Conservation (phyloP, 2,329 filamentous ascomycete species). For the Sporothrix curviconia region DNA sequence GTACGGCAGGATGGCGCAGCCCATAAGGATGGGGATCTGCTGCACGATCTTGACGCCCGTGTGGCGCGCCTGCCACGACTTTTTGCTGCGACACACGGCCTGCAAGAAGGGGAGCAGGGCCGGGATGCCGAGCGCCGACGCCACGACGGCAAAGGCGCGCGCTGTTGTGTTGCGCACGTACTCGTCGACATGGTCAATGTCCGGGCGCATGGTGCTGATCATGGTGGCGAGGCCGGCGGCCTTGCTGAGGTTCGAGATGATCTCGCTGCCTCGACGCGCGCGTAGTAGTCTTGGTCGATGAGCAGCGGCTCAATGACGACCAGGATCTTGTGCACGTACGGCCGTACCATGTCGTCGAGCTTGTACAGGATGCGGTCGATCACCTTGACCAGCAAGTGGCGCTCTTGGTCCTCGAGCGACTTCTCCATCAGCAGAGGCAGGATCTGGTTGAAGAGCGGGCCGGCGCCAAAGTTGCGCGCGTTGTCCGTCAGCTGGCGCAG, state of each 20-base stretch:
- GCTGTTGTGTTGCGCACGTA: slow-evolving; percentile 98
- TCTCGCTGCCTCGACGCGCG: slow-evolving; percentile 94
- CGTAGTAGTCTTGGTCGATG: slow-evolving; percentile 99
- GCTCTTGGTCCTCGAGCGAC: slow-evolving; percentile 93
- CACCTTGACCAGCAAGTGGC: slow-evolving; percentile 96
- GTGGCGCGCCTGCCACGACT: slow-evolving; percentile 96
- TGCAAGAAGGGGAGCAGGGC: slow-evolving; percentile 90
- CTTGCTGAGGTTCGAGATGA: slow-evolving; percentile 96
- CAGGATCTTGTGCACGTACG: slow-evolving; percentile 95
- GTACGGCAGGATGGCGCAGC: slow-evolving; percentile 90
- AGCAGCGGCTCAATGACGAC: slow-evolving; percentile 98
- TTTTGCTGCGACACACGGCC: slow-evolving; percentile 95
- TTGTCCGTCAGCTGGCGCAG: slow-evolving; percentile 96
- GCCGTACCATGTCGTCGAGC: slow-evolving; percentile 89
- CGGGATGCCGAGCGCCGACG: slow-evolving; percentile 90
- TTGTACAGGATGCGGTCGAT: slow-evolving; percentile 99
- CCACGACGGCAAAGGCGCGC: slow-evolving; percentile 92
- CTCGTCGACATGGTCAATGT: slow-evolving; percentile 97
- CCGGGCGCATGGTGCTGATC: slow-evolving; percentile 98
- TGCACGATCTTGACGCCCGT: slow-evolving; percentile 99
- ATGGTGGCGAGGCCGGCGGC: slow-evolving; percentile 95
- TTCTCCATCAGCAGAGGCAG: slow-evolving; percentile 97
- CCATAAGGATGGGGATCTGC: slow-evolving; percentile 98
- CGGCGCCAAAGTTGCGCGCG: slow-evolving; percentile 89
- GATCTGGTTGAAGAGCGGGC: slow-evolving; percentile 93